These are phyloP conservation scores for Saururus chinensis DNA, from an alignment of 164 flowering plant genomes.

Conservation along the genomic window DNA sequence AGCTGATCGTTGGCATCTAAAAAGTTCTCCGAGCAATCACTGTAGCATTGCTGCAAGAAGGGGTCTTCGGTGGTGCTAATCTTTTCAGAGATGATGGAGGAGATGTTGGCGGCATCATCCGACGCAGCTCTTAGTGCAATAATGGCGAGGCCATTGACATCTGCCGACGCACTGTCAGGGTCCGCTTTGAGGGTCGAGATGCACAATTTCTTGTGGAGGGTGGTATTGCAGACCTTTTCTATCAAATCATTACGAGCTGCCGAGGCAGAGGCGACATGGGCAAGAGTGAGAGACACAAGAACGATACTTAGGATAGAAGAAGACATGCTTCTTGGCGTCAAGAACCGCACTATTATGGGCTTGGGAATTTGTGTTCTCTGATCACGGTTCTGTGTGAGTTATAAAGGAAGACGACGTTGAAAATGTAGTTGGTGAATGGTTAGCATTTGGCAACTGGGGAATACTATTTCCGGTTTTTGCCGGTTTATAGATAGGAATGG, in stretches of 20 bases:
- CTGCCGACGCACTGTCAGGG: neutral
- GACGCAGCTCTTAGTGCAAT: neutral
- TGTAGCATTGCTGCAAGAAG: neutral
- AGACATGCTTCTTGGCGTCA: neutral
- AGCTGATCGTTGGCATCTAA: slow-evolving; percentile 2
- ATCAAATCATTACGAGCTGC: neutral
- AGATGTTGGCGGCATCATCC: neutral
- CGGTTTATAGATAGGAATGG: too few relatives aligned
- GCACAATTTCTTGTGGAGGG: neutral
- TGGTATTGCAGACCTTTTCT: neutral
- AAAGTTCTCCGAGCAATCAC: slow-evolving; percentile 3
- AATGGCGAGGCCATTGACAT: neutral
- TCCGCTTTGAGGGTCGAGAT: neutral
- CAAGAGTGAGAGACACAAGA: neutral
- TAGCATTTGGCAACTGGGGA: too few relatives aligned
- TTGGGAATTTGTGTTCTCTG: too few relatives aligned
- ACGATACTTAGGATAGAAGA: neutral
- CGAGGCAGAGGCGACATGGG: neutral
- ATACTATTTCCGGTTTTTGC: too few relatives aligned
- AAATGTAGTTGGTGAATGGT: too few relatives aligned
- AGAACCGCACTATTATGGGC: too few relatives aligned
- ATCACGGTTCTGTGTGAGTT: too few relatives aligned
- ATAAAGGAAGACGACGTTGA: too few relatives aligned
- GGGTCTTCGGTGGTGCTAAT: neutral
- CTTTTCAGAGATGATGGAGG: neutral